These are phyloP conservation scores for Penicillium daleae DNA, from an alignment of 495 filamentous ascomycete genomes.

Conservation along the genomic window DNA sequence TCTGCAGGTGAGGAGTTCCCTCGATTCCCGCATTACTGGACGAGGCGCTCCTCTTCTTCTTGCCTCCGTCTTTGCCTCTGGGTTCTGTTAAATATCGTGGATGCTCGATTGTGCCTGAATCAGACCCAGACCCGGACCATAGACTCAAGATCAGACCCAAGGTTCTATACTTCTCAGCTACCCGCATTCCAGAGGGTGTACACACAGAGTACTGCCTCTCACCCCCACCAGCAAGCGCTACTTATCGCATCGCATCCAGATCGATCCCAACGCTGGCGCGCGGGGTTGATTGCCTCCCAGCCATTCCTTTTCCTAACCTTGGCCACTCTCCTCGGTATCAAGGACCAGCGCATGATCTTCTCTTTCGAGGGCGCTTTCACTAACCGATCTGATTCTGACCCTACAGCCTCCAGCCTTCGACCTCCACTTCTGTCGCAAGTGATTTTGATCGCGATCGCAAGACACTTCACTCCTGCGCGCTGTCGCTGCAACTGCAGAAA, in stretches of 20 bases:
- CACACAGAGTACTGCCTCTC: neutral
- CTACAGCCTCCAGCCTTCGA: slow-evolving; percentile 6
- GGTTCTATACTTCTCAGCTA: neutral
- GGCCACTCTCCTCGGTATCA: slow-evolving; percentile 12
- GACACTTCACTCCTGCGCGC: slow-evolving; percentile 23
- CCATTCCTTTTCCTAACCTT: slow-evolving; percentile 4
- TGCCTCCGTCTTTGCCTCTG: slow-evolving; percentile 3
- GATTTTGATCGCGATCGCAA: slow-evolving; percentile 14
- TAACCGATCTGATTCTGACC: slow-evolving; percentile 22
- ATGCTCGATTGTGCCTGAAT: slow-evolving; percentile 14
- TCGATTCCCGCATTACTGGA: slow-evolving; percentile 26
- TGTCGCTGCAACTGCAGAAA: slow-evolving; percentile 23
- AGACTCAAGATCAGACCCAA: neutral
- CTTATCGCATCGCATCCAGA: slow-evolving; percentile 28
- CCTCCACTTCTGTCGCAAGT: slow-evolving; percentile 10
- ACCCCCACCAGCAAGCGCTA: neutral
- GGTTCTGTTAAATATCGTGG: slow-evolving; percentile 16
- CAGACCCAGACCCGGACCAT: neutral
- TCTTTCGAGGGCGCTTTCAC: slow-evolving; percentile 21
- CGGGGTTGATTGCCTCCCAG: slow-evolving; percentile 24
- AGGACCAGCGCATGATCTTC: slow-evolving; percentile 20
- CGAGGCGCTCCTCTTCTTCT: slow-evolving; percentile 20
- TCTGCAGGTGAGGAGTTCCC: slow-evolving; percentile 30
- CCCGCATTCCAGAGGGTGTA: slow-evolving; percentile 18
- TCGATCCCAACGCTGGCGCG: no score